Evolutionary conservation across 306 rosid species (phyloP).

Genomic region (Castanopsis chinensis): DNA sequence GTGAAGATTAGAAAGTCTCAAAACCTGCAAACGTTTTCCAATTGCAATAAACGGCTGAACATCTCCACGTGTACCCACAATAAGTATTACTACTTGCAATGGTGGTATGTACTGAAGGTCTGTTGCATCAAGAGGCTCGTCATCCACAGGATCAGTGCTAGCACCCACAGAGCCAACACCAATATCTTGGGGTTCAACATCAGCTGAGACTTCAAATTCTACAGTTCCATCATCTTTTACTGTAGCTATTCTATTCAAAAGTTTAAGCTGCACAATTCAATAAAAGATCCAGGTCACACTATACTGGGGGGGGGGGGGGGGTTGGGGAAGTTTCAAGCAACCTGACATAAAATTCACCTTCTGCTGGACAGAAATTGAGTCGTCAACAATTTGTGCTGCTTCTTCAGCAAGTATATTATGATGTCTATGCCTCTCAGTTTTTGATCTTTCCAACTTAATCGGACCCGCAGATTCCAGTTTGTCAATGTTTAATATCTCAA

Average conservation of each 20-base stretch:
- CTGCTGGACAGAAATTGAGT: constrained; percentile 53
- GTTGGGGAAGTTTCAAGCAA: not conserved
- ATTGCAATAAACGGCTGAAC: constrained; percentile 97
- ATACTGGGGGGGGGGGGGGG: not conserved
- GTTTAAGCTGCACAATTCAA: constrained; percentile 63
- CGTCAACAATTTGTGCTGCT: constrained; percentile 72
- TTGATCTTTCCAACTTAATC: constrained; percentile 65
- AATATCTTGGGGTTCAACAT: constrained; percentile 57
- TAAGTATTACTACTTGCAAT: constrained; percentile 78
- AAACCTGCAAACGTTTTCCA: constrained; percentile 94
- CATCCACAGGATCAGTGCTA: constrained; percentile 37
- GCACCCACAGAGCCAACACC: constrained; percentile 32
- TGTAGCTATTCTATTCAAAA: constrained; percentile 87
- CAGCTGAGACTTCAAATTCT: constrained; percentile 83
- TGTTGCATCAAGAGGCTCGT: constrained; percentile 53
- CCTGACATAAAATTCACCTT: constrained; percentile 48
- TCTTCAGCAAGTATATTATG: constrained; percentile 50
- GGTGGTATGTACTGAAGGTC: constrained; percentile 74
- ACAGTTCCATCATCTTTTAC: constrained; percentile 94
- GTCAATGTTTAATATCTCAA: constrained; percentile 41
- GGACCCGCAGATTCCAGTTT: constrained; percentile 41
- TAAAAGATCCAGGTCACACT: constrained; percentile 9
- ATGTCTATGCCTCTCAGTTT: constrained; percentile 65
- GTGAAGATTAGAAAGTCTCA: constrained; percentile 15
- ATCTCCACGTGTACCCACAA: constrained; percentile 99